A percentile compares a stretch with the other conserved stretches of the same genome.
Conservation (phyloP, 1,284 basidiomycete genomes). For the Ceratobasidium sp. region DNA sequence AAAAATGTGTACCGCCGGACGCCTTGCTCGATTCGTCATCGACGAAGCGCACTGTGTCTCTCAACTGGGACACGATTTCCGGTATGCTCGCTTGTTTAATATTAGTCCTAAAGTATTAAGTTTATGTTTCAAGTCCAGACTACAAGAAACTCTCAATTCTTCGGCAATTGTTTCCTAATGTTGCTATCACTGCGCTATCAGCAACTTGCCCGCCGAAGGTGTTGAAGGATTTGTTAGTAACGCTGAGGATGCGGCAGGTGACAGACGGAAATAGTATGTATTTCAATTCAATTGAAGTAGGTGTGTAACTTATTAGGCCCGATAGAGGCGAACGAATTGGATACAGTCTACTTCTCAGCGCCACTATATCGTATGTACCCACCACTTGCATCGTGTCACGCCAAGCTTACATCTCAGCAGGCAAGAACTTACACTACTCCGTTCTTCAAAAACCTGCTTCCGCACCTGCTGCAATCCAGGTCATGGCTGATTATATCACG, state of each 20-base stretch:
- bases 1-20: constrained; percentile 69
- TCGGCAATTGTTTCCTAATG: constrained; percentile 75
- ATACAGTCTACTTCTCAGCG: constrained; percentile 87
- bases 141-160: constrained; percentile 82
- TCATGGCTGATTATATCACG: constrained; percentile 80
- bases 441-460: constrained; percentile 77
- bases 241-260: constrained; percentile 71
- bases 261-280: constrained; percentile 72
- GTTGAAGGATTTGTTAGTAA: constrained; percentile 80
- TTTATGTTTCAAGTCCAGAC: constrained; percentile 67
- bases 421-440: constrained; percentile 78
- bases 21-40: constrained; percentile 83
- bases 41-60: constrained; percentile 90
- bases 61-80: constrained; percentile 81
- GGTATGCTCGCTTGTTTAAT: constrained; percentile 56
- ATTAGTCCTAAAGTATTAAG: background rate
- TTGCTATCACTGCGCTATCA: constrained; percentile 86
- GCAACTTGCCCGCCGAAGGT: constrained; percentile 88
- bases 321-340: constrained; percentile 66
- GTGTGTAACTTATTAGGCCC: background rate
- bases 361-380: constrained; percentile 79
- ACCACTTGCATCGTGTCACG: background rate
- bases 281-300: background rate
- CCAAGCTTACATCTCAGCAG: constrained; percentile 38
- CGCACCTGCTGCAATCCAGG: constrained; percentile 64